A percentile compares a stretch with the other conserved stretches of the same genome.
Conservation (phyloP, 2,329 filamentous ascomycete species). For the Curvularia sp. region DNA sequence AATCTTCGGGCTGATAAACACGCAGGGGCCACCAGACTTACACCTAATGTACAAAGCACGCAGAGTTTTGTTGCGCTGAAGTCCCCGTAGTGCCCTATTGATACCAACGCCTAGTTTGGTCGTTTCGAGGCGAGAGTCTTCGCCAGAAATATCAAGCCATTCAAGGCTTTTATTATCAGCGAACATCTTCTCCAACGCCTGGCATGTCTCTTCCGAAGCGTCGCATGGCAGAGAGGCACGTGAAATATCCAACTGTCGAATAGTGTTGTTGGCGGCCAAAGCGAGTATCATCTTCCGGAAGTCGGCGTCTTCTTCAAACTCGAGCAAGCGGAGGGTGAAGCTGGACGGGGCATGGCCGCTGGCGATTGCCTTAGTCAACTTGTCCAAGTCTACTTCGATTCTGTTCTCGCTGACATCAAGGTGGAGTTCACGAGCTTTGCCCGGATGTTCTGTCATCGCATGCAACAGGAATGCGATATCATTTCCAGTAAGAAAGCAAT, state of each 20-base stretch:
- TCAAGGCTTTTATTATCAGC: constrained; percentile 71
- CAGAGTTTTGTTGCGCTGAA: constrained; percentile 69
- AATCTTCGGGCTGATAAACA: constrained; percentile 10
- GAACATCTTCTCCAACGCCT: constrained; percentile 68
- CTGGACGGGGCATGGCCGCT: constrained; percentile 65
- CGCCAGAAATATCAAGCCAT: constrained; percentile 73
- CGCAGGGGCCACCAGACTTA: constrained; percentile 21
- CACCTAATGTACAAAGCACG: constrained; percentile 68
- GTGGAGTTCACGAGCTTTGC: constrained; percentile 65
- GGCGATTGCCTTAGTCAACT: constrained; percentile 61
- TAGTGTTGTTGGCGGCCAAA: constrained; percentile 67
- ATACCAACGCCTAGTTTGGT: constrained; percentile 73
- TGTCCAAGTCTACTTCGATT: constrained; percentile 61
- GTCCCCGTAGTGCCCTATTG: constrained; percentile 69
- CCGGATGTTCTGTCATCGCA: constrained; percentile 63
- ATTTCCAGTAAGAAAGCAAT: constrained; percentile 69
- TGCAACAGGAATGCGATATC: constrained; percentile 71
- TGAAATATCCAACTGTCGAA: constrained; percentile 72
- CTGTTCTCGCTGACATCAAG: constrained; percentile 71
- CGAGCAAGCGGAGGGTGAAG: constrained; percentile 71
- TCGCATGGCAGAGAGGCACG: constrained; percentile 74
- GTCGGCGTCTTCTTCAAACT: constrained; percentile 70
- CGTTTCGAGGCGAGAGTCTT: constrained; percentile 74
- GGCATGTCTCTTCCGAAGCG: constrained; percentile 71
- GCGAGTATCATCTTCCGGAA: constrained; percentile 70